Evolutionary conservation across 73 alveolate species (phyloP).

Genomic region (Paramecium caudatum): DNA sequence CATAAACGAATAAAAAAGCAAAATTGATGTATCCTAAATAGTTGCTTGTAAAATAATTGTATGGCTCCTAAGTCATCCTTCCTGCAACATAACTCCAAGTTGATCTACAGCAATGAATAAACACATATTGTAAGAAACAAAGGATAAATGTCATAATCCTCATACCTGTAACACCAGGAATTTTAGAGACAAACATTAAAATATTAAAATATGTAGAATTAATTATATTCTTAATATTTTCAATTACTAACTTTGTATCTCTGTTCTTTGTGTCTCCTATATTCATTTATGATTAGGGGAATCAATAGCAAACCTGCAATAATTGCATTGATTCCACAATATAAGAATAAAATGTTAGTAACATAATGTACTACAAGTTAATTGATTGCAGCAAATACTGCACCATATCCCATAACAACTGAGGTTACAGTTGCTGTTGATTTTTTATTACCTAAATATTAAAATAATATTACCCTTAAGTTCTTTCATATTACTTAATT

Average conservation of each 20-base stretch:
- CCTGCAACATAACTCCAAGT: constrained; percentile 69
- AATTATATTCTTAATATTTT: background rate
- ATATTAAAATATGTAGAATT: too few relatives aligned
- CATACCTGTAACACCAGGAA: background rate
- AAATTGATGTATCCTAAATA: constrained; percentile 29
- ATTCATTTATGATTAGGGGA: constrained; percentile 38
- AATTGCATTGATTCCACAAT: constrained; percentile 39
- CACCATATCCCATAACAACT: constrained; percentile 67
- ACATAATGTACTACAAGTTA: constrained; percentile 44
- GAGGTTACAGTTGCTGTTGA: constrained; percentile 62
- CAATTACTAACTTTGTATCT: background rate
- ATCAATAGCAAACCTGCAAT: constrained; percentile 26
- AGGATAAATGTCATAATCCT: background rate
- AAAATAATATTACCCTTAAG: background rate
- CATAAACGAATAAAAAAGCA: constrained; percentile 37
- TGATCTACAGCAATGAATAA: constrained; percentile 42
- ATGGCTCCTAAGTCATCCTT: background rate
- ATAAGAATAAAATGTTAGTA: background rate
- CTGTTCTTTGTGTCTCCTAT: constrained; percentile 19
- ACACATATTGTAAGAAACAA: constrained; percentile 50
- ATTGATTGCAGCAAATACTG: constrained; percentile 64
- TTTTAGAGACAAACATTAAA: constrained; percentile 24
- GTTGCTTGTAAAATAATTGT: background rate
- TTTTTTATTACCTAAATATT: constrained; percentile 32
- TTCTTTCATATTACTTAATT: constrained; percentile 62